Evolutionary conservation across 2,329 filamentous ascomycete genomes (phyloP), one percentile per base, ranked within the genome.

Genomic region (Myotisia sp.): DNA sequence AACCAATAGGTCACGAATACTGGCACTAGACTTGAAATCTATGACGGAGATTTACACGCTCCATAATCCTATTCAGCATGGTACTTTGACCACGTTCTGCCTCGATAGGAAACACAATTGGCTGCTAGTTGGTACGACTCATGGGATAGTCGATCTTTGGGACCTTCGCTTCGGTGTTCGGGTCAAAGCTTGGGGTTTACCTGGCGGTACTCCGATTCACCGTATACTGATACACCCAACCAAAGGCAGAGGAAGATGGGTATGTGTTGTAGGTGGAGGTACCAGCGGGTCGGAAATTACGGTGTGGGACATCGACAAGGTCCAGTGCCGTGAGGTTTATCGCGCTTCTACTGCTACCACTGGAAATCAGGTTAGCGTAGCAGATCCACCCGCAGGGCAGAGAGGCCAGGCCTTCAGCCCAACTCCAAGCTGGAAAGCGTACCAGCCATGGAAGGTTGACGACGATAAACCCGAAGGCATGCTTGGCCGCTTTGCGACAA

Each of bases 271-370:
- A 2, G 86, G 87, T 10, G 86, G 87, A 6, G 92, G 81, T 5
- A 80, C 76, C 3, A 76, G 82, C 41, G 84, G 84, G 10, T 56
- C 59, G 29, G 90, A 98, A 52, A 74, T 98, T 20, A 92, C 84
- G 0, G 80, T 92, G 1, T 98, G 90, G 90, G 90, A 95, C 50
- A 66, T 95, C 10, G 87, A 95, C 52, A 92, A 87, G 59, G 74
- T 76, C 5, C 70, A 80, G 29, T 98, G 90, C 50, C 74, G 83
- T 39, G 86, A 95, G 53, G 77, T 94, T 1, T 93, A 92, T 53
- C 76, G 84, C 53, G 53, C 67, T 5, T 70, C 74, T 2, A 38
- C 41, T 8, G 42, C 40, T 19, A 39, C 38, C 17, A 32, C 32
- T 18, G 12, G 19, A 18, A 26, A 36, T 22, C 24, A 33, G 26